A percentile compares a stretch with the other conserved stretches of the same genome.
phyloP scores from a whole-genome alignment of 2,329 filamentous ascomycete species.

The Magnaporthales sp. region DNA sequence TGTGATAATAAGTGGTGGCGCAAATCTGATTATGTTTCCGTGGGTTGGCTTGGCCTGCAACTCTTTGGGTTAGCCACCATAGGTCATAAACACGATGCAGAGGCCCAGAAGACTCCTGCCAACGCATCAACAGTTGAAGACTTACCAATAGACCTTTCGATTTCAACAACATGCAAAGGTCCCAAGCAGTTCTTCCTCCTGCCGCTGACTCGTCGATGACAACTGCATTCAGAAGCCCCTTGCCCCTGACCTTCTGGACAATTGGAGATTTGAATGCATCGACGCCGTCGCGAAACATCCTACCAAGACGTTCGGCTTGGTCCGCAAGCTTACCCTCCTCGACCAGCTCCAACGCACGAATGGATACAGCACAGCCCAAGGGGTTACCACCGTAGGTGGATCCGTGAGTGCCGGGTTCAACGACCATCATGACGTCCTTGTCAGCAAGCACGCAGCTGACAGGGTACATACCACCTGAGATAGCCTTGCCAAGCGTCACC shows the following conservation, averaged over 20 bases:
- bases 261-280: conserved; percentile 68
- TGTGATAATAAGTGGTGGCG: conserved; percentile 91
- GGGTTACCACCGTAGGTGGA: conserved; percentile 99
- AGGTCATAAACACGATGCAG: not conserved
- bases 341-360: conserved; percentile 88
- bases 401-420: conserved; percentile 94
- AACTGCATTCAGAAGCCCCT: conserved; percentile 90
- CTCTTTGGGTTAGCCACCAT: conserved; percentile 17
- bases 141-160: conserved; percentile 86
- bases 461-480: conserved; percentile 98
- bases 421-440: conserved; percentile 87
- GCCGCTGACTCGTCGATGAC: conserved; percentile 88
- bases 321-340: conserved; percentile 84
- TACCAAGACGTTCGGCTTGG: conserved; percentile 66
- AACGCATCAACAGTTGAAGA: conserved; percentile 13
- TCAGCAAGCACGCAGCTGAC: conserved; percentile 84
- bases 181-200: conserved; percentile 84
- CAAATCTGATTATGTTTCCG: conserved; percentile 95
- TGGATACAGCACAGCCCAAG: conserved; percentile 88
- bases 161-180: conserved; percentile 92
- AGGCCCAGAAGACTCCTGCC: not conserved
- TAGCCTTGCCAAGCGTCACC: conserved; percentile 91
- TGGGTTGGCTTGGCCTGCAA: conserved; percentile 91
- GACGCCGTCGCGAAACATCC: conserved; percentile 74
- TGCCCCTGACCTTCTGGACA: conserved; percentile 77